Conservation (phyloP, 768 basidiomycete species). For the Termitomyces heimii region DNA sequence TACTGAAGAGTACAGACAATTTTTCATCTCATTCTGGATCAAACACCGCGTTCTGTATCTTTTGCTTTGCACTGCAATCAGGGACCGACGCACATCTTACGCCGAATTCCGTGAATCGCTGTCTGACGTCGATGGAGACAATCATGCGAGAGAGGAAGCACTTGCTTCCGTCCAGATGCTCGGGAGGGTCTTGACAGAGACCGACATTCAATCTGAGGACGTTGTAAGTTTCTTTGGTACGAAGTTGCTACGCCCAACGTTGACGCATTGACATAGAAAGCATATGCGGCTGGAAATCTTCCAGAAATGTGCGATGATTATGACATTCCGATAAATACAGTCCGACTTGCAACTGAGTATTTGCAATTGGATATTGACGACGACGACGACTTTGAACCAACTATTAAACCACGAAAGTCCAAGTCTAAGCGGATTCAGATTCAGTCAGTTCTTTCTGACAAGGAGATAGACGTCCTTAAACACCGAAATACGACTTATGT, state of each 20-base stretch:
- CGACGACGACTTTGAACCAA: conserved; percentile 6
- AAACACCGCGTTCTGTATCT: conserved; percentile 45
- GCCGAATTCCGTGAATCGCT: conserved; percentile 33
- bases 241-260: background rate
- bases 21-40: conserved; percentile 42
- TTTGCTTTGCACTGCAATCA: conserved; percentile 31
- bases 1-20: conserved; percentile 34
- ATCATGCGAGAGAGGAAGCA: conserved; percentile 14
- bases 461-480: conserved; percentile 20
- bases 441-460: conserved; percentile 4
- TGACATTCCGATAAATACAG: background rate
- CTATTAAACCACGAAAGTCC: conserved; percentile 3
- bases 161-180: conserved; percentile 28
- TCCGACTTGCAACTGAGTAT: conserved; percentile 1
- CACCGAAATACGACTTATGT: conserved; percentile 30
- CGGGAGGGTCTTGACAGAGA: conserved; percentile 34
- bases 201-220: conserved; percentile 39
- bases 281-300: conserved; percentile 35
- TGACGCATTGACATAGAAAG: conserved; percentile 23
- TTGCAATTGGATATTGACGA: background rate
- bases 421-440: conserved; percentile 16
- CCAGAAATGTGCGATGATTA: conserved; percentile 27
- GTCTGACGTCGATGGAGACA: conserved; percentile 13
- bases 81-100: conserved; percentile 29
- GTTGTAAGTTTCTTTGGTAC: conserved; percentile 30